Percentiles rank a stretch among this genome's conserved stretches.
phyloP scores from a whole-genome alignment of 768 basidiomycete species.

The Hortiboletus flavorubellus region DNA sequence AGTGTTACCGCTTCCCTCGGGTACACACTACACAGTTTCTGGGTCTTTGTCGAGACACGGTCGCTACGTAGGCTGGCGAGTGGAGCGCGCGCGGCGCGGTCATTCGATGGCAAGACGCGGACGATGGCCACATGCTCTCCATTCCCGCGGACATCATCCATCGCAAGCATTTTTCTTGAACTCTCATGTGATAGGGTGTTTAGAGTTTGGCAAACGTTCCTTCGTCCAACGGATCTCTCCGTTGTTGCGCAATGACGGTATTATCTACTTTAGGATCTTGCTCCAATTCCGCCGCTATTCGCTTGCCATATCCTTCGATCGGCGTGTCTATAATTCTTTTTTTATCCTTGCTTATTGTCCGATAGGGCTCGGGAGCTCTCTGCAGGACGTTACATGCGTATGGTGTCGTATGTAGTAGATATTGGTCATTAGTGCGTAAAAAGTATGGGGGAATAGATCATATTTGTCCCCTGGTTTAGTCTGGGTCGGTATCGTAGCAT shows the following conservation, averaged over 20 bases:
- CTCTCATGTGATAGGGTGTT: background rate
- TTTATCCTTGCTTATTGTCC: too few relatives aligned
- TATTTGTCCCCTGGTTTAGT: too few relatives aligned
- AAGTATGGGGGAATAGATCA: too few relatives aligned
- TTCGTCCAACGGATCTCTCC: background rate
- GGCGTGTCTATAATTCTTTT: too few relatives aligned
- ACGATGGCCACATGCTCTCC: background rate
- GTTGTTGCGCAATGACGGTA: background rate
- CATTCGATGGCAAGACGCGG: background rate
- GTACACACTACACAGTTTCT: too few relatives aligned
- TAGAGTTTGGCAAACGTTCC: background rate
- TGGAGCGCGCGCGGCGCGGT: too few relatives aligned
- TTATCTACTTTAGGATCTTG: background rate
- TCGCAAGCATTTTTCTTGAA: background rate
- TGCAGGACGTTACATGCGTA: too few relatives aligned
- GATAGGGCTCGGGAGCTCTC: too few relatives aligned
- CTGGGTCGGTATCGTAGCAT: too few relatives aligned
- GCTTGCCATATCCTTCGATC: background rate
- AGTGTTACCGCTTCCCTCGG: background rate
- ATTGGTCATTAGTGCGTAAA: too few relatives aligned
- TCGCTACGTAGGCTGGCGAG: background rate
- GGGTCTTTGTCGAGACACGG: background rate
- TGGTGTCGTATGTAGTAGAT: too few relatives aligned
- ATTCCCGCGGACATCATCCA: slow-evolving; percentile 1
- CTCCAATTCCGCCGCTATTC: background rate